phyloP scores from a whole-genome alignment of 2,329 filamentous ascomycete species.

The Fusarium coffeatum region DNA sequence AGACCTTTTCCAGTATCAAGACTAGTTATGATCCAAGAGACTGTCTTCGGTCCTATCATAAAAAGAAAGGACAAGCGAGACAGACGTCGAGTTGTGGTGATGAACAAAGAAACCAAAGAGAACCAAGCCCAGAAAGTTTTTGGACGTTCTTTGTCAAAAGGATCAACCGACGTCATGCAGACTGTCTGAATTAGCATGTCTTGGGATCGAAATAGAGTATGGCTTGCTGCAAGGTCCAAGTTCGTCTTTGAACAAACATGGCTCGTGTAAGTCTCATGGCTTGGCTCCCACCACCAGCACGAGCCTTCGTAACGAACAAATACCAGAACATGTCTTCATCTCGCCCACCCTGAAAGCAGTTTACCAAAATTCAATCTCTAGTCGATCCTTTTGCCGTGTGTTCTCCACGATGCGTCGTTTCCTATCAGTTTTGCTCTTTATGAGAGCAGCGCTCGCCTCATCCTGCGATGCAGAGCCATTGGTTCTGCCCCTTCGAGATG shows the following conservation, averaged over 20 bases:
- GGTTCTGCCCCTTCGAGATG: constrained; percentile 31
- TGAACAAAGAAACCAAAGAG: background rate
- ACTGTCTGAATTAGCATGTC: background rate
- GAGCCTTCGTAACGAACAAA: background rate
- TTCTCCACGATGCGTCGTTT: constrained; percentile 9
- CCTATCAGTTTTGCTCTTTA: background rate
- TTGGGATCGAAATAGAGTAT: background rate
- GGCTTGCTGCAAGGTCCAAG: background rate
- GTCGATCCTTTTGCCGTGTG: background rate
- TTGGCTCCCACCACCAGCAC: background rate
- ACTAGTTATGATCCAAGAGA: background rate
- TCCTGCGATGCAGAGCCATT: constrained; percentile 31
- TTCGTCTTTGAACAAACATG: background rate
- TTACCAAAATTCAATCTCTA: background rate
- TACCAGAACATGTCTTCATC: background rate
- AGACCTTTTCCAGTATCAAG: background rate
- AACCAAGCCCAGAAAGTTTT: background rate
- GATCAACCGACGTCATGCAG: too few relatives aligned
- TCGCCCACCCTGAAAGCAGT: too few relatives aligned
- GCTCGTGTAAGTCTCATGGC: background rate
- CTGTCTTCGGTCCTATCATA: background rate
- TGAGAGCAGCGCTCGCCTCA: background rate
- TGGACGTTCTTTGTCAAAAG: constrained; percentile 3
- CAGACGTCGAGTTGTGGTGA: background rate
- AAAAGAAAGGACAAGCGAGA: background rate